phyloP scores from a whole-genome alignment of 768 basidiomycete genomes.

The Ramaria rubella region DNA sequence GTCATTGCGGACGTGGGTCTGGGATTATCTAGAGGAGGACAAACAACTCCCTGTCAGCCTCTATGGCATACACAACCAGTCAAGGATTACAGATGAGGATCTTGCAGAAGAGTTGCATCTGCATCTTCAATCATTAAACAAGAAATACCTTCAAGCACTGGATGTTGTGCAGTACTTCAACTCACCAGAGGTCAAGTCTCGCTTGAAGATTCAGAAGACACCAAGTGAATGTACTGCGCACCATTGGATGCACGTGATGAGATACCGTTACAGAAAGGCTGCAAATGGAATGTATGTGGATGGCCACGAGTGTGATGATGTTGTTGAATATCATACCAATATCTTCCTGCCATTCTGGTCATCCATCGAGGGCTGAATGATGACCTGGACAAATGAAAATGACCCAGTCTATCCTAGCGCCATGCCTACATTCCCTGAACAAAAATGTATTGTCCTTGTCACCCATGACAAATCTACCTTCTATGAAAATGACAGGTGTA shows the following conservation, averaged over 20 bases:
- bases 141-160: neutral
- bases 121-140: slow-evolving; percentile 10
- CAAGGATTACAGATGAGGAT: slow-evolving; percentile 8
- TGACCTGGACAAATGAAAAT: too few species aligned
- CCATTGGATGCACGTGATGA: slow-evolving; percentile 11
- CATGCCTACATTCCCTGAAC: neutral
- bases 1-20: slow-evolving; percentile 25
- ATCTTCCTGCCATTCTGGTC: neutral
- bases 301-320: too few species aligned
- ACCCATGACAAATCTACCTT: slow-evolving; percentile 19
- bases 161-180: too few species aligned
- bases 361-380: neutral
- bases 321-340: slow-evolving; percentile 5
- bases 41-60: neutral
- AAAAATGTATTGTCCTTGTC: neutral
- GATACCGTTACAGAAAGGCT: slow-evolving; percentile 9
- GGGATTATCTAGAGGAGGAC: neutral
- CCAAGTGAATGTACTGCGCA: slow-evolving; percentile 15
- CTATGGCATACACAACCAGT: neutral
- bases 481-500: slow-evolving; percentile 15
- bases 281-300: slow-evolving; percentile 14
- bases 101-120: neutral
- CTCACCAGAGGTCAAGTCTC: neutral
- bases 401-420: neutral
- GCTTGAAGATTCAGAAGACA: slow-evolving; percentile 13